phyloP scores from a whole-genome alignment of 768 basidiomycete species.

The Asterophora lycoperdoides region DNA sequence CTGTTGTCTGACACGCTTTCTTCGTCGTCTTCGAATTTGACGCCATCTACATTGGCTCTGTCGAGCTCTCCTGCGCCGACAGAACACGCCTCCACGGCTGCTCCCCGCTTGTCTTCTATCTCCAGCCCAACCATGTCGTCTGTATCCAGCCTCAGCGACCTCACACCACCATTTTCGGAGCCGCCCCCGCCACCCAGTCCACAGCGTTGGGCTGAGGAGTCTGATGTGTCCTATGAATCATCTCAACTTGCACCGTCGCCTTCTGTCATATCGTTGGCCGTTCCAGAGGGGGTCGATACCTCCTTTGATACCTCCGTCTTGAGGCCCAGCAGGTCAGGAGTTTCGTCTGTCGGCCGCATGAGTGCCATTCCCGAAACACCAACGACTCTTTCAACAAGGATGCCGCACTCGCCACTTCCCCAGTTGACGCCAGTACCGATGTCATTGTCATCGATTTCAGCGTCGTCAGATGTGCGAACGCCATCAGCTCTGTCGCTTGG shows the following conservation, averaged over 20 bases:
- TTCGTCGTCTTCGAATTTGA: constrained; percentile 16
- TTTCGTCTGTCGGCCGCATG: constrained; percentile 40
- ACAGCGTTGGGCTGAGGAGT: constrained; percentile 55
- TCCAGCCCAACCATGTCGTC: constrained; percentile 21
- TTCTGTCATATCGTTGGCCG: constrained; percentile 45
- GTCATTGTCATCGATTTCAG: constrained; percentile 29
- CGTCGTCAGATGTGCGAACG: constrained; percentile 26
- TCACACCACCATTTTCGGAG: constrained; percentile 39
- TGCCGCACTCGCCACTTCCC: constrained; percentile 30
- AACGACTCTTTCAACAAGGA: constrained; percentile 24
- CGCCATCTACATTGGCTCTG: constrained; percentile 17
- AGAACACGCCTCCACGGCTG: constrained; percentile 18
- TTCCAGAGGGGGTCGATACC: constrained; percentile 58
- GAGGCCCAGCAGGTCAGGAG: constrained; percentile 51
- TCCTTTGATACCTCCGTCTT: constrained; percentile 76
- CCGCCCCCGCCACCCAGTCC: constrained; percentile 36
- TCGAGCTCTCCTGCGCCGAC: constrained; percentile 21
- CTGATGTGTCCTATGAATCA: constrained; percentile 71
- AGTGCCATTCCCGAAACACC: constrained; percentile 43
- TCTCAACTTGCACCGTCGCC: constrained; percentile 72
- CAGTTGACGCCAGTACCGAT: constrained; percentile 37
- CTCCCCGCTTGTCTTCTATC: constrained; percentile 15
- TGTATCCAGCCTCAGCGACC: constrained; percentile 34
- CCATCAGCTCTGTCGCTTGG: constrained; percentile 28
- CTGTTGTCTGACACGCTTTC: constrained; percentile 10